Base-by-base conservation (phyloP, 345 rosid genomes). In the Aurinia saxatilis region DNA sequence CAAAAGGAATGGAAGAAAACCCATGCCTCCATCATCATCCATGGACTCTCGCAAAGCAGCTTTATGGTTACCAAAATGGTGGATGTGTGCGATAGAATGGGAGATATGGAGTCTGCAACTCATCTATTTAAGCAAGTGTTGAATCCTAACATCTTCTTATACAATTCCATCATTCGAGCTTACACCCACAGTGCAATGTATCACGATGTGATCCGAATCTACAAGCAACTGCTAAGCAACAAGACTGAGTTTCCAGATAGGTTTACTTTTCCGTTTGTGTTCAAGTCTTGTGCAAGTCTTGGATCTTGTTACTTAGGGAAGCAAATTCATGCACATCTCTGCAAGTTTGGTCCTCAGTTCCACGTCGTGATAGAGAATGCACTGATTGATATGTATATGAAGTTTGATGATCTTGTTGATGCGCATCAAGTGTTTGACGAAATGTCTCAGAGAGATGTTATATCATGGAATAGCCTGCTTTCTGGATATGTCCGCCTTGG, bases 401-500 rank as follows among this genome's bases (percentile, higher is more conserved):
- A 74, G 72, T 75, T 79, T 42, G 78, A 73, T 62, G 46, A 60
- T 51, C 35, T 75, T 18, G 11, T 0, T 0, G 72, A 73, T 49
- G 95, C 95, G 7, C 69, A 70, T 34, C 64, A 40, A 52, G 23
- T 87, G 67, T 82, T 84, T 1, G 95, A 82, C 14, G 82, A 73
- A 76, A 82, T 84, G 81, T 49, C 69, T 51, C 69, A 65, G 0
- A 72, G 79, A 65, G 90, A 86, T 63, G 81, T 68, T 6, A 74
- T 86, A 44, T 80, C 93, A 9, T 84, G 81, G 81, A 84, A 84
- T 57, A 45, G 71, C 25, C 60, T 86, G 62, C 61, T 86, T 50
- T 78, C 84, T 10, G 95, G 90, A 73, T 70, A 75, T 49, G 82
- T 79, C 23, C 71, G 80, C 50, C 64, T 30, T 52, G 95, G 90